phyloP scores from a whole-genome alignment of 306 rosid species.

The Carpinus viminea region DNA sequence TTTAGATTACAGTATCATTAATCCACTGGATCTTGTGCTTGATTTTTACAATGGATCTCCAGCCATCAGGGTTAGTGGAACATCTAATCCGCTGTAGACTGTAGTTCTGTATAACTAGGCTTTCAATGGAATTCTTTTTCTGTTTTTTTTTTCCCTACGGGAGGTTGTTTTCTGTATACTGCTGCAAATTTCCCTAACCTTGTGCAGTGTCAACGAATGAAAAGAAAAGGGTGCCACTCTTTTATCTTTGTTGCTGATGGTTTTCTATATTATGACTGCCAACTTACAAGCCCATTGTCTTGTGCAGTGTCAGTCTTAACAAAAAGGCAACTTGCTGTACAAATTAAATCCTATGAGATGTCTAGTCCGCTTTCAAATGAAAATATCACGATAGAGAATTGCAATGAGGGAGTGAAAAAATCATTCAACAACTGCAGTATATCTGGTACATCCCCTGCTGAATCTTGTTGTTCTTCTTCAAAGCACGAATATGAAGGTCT shows the following conservation, averaged over 20 bases:
- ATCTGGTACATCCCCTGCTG: conserved; percentile 20
- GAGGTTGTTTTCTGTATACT: conserved; percentile 9
- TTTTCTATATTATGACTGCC: conserved; percentile 5
- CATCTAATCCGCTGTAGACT: neutral
- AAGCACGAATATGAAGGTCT: conserved; percentile 42
- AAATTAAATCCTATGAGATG: conserved; percentile 24
- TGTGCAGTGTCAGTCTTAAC: conserved; percentile 70
- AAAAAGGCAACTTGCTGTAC: conserved; percentile 59
- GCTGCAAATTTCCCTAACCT: conserved; percentile 12
- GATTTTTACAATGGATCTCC: neutral
- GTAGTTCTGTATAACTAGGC: neutral
- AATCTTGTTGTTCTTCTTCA: conserved; percentile 39
- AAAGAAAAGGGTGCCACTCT: neutral
- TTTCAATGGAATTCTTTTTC: neutral
- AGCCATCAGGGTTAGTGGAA: neutral
- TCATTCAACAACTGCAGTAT: conserved; percentile 28
- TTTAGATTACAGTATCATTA: neutral
- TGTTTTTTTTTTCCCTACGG: neutral
- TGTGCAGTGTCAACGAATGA: neutral
- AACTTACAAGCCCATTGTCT: conserved; percentile 7
- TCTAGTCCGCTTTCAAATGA: conserved; percentile 23
- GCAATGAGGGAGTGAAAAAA: conserved; percentile 37
- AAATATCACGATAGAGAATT: conserved; percentile 24
- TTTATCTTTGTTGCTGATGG: conserved; percentile 6
- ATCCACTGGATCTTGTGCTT: neutral